A percentile compares a stretch with the other conserved stretches of the same genome.
phyloP scores from a whole-genome alignment of 1,139 yeast genomes.

The Yamadazyma jaroonii region DNA sequence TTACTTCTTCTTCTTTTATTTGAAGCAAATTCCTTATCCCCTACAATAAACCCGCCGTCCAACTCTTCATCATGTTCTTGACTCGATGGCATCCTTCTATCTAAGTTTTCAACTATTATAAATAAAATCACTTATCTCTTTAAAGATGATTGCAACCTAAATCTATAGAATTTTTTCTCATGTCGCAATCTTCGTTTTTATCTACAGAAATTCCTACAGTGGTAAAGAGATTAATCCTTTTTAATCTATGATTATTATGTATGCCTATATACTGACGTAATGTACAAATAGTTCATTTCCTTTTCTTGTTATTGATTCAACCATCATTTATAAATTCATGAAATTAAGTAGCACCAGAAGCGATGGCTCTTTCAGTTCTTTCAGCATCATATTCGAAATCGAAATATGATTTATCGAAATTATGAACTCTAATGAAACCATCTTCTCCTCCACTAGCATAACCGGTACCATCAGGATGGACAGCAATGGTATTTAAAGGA shows the following conservation, averaged over 20 bases:
- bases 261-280: constrained; percentile 5
- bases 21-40: constrained; percentile 29
- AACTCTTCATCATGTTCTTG: constrained; percentile 9
- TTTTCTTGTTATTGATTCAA: background rate
- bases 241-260: background rate
- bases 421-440: constrained; percentile 93
- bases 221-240: too few relatives aligned
- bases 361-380: constrained; percentile 61
- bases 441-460: constrained; percentile 98
- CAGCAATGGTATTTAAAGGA: constrained; percentile 91
- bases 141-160: too few relatives aligned
- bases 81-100: constrained; percentile 7
- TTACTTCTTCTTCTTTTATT: constrained; percentile 12
- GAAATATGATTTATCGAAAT: constrained; percentile 86
- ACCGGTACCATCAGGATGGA: constrained; percentile 91
- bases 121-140: too few relatives aligned
- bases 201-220: too few relatives aligned
- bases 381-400: constrained; percentile 93
- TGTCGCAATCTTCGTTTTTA: too few relatives aligned
- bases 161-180: too few relatives aligned
- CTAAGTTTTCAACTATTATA: too few relatives aligned
- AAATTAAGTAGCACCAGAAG: constrained; percentile 26
- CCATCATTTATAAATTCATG: background rate
- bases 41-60: constrained; percentile 43
- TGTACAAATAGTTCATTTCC: constrained; percentile 2